Evolutionary conservation across 2,329 filamentous ascomycete species (phyloP).

Genomic region (Trichoderma gracile): DNA sequence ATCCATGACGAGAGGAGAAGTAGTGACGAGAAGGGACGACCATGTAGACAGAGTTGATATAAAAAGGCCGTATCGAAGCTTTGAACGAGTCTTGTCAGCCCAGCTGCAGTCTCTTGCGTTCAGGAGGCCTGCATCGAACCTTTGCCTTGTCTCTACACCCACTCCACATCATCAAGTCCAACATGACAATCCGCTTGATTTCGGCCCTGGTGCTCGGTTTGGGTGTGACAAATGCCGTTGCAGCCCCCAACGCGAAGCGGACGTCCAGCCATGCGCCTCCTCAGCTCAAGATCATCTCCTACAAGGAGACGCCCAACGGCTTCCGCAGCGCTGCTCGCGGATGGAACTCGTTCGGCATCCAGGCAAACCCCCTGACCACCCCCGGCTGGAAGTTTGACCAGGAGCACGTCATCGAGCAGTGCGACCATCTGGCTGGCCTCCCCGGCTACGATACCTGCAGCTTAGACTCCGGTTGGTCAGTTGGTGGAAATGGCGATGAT

Average conservation of each 20-base stretch:
- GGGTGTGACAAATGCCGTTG: conserved; percentile 11
- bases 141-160: background rate
- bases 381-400: conserved; percentile 28
- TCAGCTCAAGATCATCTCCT: conserved; percentile 27
- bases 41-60: background rate
- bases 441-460: conserved; percentile 29
- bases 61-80: background rate
- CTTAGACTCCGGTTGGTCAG: conserved; percentile 31
- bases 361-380: conserved; percentile 25
- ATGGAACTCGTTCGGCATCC: conserved; percentile 31
- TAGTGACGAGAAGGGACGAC: background rate
- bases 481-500: conserved; percentile 29
- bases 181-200: conserved; percentile 2
- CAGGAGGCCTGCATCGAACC: background rate
- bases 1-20: background rate
- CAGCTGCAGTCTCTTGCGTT: background rate
- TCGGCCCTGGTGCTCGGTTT: conserved; percentile 23
- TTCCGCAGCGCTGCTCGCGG: conserved; percentile 27
- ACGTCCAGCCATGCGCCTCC: background rate
- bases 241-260: conserved; percentile 19
- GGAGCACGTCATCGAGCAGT: conserved; percentile 28
- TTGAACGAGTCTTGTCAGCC: background rate
- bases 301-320: conserved; percentile 27
- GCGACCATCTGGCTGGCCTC: conserved; percentile 26
- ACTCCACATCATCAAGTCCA: background rate